Evolutionary conservation across 1,139 yeast species (phyloP).

Genomic region (Hansenula anomala): DNA sequence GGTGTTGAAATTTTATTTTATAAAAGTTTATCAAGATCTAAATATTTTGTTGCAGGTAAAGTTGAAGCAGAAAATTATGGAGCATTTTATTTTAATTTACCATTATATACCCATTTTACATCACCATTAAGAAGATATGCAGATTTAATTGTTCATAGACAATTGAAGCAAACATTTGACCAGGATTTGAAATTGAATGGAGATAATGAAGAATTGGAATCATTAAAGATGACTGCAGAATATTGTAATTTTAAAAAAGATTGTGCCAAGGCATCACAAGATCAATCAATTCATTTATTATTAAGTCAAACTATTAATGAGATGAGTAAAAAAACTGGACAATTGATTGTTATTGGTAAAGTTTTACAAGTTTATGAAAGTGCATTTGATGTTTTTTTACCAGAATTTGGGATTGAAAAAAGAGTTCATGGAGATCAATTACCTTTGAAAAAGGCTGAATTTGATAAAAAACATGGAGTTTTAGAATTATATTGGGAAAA

Average conservation of each 20-base stretch:
- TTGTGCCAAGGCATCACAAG: constrained; percentile 90
- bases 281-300: constrained; percentile 85
- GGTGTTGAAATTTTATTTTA: constrained; percentile 76
- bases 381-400: constrained; percentile 89
- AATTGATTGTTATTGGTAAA: constrained; percentile 77
- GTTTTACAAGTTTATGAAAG: constrained; percentile 93
- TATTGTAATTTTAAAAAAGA: constrained; percentile 95
- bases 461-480: constrained; percentile 60
- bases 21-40: constrained; percentile 83
- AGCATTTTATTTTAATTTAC: constrained; percentile 78
- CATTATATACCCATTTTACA: constrained; percentile 90
- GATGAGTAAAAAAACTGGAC: constrained; percentile 73
- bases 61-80: constrained; percentile 74
- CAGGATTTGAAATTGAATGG: too few relatives aligned
- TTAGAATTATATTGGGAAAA: constrained; percentile 90
- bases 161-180: constrained; percentile 67
- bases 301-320: constrained; percentile 82
- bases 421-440: constrained; percentile 97
- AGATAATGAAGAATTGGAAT: constrained; percentile 61
- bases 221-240: constrained; percentile 78
- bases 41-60: constrained; percentile 84
- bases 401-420: constrained; percentile 94
- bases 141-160: constrained; percentile 89
- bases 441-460: constrained; percentile 90
- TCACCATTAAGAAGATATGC: constrained; percentile 91